Base-by-base conservation (phyloP, 495 filamentous ascomycete species). In the Podospora conica region DNA sequence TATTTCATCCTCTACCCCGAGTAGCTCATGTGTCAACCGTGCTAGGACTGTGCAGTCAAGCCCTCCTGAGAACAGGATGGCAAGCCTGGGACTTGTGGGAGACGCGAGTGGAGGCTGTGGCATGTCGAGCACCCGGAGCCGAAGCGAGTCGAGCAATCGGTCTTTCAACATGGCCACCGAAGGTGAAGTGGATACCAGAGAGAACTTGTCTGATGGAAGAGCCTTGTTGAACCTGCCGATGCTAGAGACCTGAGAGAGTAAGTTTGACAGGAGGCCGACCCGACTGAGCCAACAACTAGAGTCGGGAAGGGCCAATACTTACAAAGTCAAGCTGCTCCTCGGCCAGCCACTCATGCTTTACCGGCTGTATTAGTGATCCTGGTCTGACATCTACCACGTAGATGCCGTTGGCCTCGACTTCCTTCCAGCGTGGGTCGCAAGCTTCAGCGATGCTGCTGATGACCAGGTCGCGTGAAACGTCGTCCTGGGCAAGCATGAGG, bases 1-100 rank as follows among this genome's bases (percentile, higher is more conserved):
- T 66, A 99, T 89, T 7, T 80, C 78, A 66, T 95, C 86, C 6
- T 81, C 73, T 2, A 72, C 23, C 0, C 91, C 90, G 9, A 97
- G 75, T 23, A 92, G 76, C 27, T 96, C 90, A 69, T 97, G 93
- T n/a, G 84, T 79, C 24, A 98, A 75, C 60, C 93, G 83, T 12
- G 96, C 94, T 25, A 99, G 81, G 0, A 96, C 77, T 3, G 93
- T 93, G 74, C 95, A 97, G 74, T 99, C 95, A 9, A 99, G 81
- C 0, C 95, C 95, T 6, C 95, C 95, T 0, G 94, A 97, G 76
- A 98, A 99, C 0, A 99, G 82, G 2, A 99, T 84, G 0, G 92
- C 93, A 28, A 96, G 70, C 61, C 86, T 63, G 18, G 53, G 2
- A 87, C 68, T 75, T 79, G 74, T 74, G 75, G 75, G 65, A 65